A percentile compares a stretch with the other conserved stretches of the same genome.
Evolutionary conservation across 441 rosid genomes (phyloP).

Genomic region (Pelargonium australe): DNA sequence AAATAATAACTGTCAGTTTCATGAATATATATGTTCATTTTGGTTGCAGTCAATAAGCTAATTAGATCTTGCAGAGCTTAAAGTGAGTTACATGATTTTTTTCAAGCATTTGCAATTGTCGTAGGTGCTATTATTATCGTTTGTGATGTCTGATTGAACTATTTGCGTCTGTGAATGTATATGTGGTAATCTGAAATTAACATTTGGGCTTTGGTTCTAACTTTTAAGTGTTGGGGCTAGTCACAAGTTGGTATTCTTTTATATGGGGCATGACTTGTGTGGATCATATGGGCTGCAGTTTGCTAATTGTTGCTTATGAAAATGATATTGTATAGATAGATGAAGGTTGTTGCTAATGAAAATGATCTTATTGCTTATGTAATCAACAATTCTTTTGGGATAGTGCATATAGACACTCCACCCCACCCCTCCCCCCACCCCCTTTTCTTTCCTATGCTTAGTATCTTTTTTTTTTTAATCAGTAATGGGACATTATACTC

Average conservation of each 20-base stretch:
- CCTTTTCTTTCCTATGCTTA: not conserved
- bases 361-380: too few relatives aligned
- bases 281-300: too few relatives aligned
- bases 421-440: not conserved
- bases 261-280: not conserved
- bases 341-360: too few relatives aligned
- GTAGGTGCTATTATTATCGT: not conserved
- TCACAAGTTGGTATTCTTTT: not conserved
- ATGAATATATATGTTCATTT: not conserved
- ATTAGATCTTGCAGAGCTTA: not conserved
- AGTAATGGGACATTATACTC: too few relatives aligned
- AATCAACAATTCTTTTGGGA: too few relatives aligned
- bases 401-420: too few relatives aligned
- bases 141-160: not conserved
- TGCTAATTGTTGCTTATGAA: too few relatives aligned
- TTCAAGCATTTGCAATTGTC: not conserved
- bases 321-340: too few relatives aligned
- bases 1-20: not conserved
- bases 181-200: not conserved
- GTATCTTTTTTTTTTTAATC: not conserved
- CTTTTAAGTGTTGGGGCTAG: not conserved
- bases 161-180: not conserved
- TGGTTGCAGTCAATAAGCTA: constrained; percentile 4
- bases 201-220: not conserved
- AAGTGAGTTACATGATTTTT: not conserved